Percentiles rank a stretch among this genome's conserved stretches.
These are phyloP conservation scores for Arthrobotrys sinensis DNA, from an alignment of 2,329 filamentous ascomycete genomes.

Conservation along the genomic window DNA sequence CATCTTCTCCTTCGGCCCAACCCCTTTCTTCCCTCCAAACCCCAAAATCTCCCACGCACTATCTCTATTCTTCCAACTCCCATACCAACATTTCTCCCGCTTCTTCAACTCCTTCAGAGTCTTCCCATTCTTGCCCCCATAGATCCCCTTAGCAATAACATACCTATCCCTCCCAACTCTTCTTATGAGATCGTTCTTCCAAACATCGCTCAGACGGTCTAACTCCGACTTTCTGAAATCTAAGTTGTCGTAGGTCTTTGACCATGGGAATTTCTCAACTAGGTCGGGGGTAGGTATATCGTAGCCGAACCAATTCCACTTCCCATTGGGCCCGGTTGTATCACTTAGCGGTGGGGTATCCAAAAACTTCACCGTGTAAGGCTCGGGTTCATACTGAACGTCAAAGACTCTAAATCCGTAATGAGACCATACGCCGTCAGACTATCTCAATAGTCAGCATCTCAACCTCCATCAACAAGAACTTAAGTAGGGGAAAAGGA, in stretches of 20 bases:
- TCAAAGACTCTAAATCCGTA: background rate
- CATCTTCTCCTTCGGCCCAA: constrained; percentile 1
- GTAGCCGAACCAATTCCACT: background rate
- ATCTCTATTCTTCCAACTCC: background rate
- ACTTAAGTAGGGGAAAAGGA: background rate
- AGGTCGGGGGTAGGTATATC: background rate
- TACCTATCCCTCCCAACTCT: constrained; percentile 14
- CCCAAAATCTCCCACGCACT: background rate
- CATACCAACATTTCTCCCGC: background rate
- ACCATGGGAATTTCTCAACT: too few species aligned
- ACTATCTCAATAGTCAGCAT: background rate
- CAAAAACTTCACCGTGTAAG: background rate
- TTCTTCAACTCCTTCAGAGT: background rate
- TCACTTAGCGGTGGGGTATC: background rate
- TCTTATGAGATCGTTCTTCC: background rate
- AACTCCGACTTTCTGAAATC: too few species aligned
- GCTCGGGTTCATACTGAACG: background rate
- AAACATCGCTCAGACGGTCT: background rate
- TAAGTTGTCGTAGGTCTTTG: too few species aligned
- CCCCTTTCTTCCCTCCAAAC: background rate
- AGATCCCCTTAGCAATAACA: too few species aligned
- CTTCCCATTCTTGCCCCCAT: background rate
- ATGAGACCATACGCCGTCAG: background rate
- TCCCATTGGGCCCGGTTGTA: too few species aligned
- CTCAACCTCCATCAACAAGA: background rate